Percentiles rank a stretch among this genome's conserved stretches.
These are phyloP conservation scores for Monilinia fructigena DNA, from an alignment of 2,329 filamentous ascomycete genomes.

Conservation along the genomic window DNA sequence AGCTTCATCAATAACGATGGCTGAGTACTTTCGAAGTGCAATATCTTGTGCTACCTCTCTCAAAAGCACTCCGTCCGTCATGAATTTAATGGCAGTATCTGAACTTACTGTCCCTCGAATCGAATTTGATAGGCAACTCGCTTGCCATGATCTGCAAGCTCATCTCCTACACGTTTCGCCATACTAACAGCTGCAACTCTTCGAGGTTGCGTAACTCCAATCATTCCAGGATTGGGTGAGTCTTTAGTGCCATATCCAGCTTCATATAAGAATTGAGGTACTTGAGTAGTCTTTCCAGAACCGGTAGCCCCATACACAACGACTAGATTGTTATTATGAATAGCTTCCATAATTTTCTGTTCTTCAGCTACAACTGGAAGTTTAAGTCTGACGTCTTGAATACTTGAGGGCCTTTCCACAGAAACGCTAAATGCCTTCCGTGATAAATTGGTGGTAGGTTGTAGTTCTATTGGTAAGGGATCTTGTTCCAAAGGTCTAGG, in stretches of 20 bases:
- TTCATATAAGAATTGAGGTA: constrained; percentile 95
- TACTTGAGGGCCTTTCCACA: constrained; percentile 66
- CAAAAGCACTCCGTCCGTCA: constrained; percentile 95
- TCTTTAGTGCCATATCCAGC: constrained; percentile 80
- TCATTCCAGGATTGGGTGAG: constrained; percentile 83
- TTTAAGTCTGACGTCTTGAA: constrained; percentile 75
- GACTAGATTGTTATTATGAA: constrained; percentile 86
- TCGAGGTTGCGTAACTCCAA: constrained; percentile 91
- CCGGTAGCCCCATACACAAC: constrained; percentile 94
- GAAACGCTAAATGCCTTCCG: constrained; percentile 76
- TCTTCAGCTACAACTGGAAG: constrained; percentile 93
- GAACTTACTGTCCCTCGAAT: constrained; percentile 82
- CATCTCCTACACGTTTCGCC: constrained; percentile 85
- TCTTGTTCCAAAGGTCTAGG: constrained; percentile 69
- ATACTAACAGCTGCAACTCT: constrained; percentile 96
- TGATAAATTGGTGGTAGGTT: constrained; percentile 55
- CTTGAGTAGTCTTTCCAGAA: constrained; percentile 95
- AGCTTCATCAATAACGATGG: constrained; percentile 92
- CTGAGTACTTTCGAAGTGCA: constrained; percentile 83
- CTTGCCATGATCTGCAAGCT: constrained; percentile 74
- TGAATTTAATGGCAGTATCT: constrained; percentile 93
- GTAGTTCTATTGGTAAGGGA: constrained; percentile 64
- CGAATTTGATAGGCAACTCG: constrained; percentile 91
- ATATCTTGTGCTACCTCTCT: constrained; percentile 91
- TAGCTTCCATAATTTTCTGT: constrained; percentile 96